Evolutionary conservation across 805 yeast species (phyloP), one percentile per base, ranked within the genome.

Genomic region (Teunomyces panamensis): DNA sequence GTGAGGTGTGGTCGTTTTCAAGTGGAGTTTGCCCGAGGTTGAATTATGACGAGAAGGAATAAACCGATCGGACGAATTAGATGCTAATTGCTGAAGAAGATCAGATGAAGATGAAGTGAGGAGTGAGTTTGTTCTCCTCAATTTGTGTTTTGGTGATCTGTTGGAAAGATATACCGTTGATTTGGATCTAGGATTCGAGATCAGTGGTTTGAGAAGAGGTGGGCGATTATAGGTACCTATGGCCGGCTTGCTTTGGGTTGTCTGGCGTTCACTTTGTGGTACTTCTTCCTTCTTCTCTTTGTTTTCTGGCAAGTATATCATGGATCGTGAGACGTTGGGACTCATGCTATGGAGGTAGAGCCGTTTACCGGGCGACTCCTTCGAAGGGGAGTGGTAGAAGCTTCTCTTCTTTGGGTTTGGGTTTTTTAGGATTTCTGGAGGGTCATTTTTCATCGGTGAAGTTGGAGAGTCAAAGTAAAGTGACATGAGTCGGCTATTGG

Each of bases 41-140:
- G 74, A 60, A 54, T 73, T 73, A 41, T 69, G 71, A 44, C 71
- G 65, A 30, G 74, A 68, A 30, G 78, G 78, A 49, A 73, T 73
- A 51, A 73, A 73, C 43, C 78, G 56, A 56, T 73, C 78, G 3
- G 68, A 48, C 1, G 53, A 53, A 10, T 60, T 56, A 28, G 52
- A 42, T 3, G 59, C 49, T 37, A 59, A 54, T 46, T 55, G 54
- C 46, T 62, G 55, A 48, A 59, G 54, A 51, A 57, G 56, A 51
- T 63, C 58, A 46, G 69, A 56, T 46, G 71, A 44, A 44, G 71
- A 44, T 45, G 65, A 42, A 45, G 56, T 44, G 33, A 68, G 62
- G 37, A 68, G 58, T 1, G 73, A 67, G 47, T 63, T 68, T 2
- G 74, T 58, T 44, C 74, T 53, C 42, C 74, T 55, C 35, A 68